Conservation (phyloP, 371 early-diverging fungal species). For the Paraphysoderma sedebokerense region DNA sequence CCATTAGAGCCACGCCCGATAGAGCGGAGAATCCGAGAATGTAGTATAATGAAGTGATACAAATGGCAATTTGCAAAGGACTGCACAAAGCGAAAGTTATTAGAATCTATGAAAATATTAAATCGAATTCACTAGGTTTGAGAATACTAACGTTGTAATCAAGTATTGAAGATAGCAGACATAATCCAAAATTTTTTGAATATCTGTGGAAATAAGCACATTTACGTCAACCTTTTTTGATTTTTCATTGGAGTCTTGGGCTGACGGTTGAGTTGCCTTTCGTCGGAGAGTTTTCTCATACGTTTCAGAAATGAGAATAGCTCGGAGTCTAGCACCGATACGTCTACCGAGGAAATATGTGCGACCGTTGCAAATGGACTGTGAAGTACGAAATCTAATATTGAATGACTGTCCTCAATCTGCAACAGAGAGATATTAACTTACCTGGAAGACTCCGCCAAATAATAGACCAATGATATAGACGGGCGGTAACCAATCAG, state of each 20-base stretch:
- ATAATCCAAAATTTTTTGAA: not conserved
- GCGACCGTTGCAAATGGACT: slow-evolving; percentile 3
- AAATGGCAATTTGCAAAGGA: not conserved
- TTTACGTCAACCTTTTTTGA: not conserved
- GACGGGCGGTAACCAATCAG: not conserved
- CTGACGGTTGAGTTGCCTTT: not conserved
- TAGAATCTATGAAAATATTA: too few species aligned
- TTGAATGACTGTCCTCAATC: too few species aligned
- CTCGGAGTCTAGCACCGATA: slow-evolving; percentile 4
- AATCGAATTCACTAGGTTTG: too few species aligned
- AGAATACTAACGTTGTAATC: too few species aligned
- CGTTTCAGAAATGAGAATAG: slow-evolving; percentile 3
- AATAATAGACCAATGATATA: not conserved
- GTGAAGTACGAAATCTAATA: too few species aligned
- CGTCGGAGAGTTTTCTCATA: slow-evolving; percentile 1
- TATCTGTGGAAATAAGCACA: not conserved
- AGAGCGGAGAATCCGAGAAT: not conserved
- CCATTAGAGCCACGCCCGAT: not conserved
- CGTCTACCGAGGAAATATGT: slow-evolving; percentile 7
- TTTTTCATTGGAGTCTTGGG: not conserved
- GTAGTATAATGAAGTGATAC: not conserved
- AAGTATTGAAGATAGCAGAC: not conserved
- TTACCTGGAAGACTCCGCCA: not conserved
- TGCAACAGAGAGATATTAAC: too few species aligned
- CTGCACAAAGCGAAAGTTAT: too few species aligned